These are phyloP conservation scores for Hymenoscyphus albidus DNA, from an alignment of 2,329 filamentous ascomycete species.

Conservation along the genomic window DNA sequence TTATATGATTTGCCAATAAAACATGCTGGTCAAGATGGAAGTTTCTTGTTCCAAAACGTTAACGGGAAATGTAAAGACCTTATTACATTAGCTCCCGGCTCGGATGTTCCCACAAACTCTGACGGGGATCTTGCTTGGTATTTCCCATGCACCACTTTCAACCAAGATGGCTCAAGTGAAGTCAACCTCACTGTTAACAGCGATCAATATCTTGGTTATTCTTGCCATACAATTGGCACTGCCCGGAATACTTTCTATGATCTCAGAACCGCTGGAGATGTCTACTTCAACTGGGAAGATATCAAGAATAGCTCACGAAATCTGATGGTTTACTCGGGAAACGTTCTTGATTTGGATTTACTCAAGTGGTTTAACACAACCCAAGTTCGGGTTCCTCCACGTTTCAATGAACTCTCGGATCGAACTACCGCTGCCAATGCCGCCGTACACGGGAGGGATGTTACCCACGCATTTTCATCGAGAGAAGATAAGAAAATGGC, in stretches of 20 bases:
- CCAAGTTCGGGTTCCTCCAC: constrained; percentile 70
- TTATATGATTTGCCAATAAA: constrained; percentile 80
- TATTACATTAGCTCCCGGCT: constrained; percentile 67
- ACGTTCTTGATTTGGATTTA: constrained; percentile 85
- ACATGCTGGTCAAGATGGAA: constrained; percentile 85
- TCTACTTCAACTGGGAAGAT: constrained; percentile 96
- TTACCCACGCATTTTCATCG: constrained; percentile 83
- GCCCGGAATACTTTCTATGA: constrained; percentile 74
- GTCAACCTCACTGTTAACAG: constrained; percentile 71
- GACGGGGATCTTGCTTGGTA: constrained; percentile 86
- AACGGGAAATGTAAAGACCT: constrained; percentile 93
- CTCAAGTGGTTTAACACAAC: constrained; percentile 84
- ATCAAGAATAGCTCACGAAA: constrained; percentile 86
- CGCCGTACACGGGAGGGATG: constrained; percentile 75
- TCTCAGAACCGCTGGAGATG: constrained; percentile 69
- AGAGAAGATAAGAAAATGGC: constrained; percentile 75
- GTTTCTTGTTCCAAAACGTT: constrained; percentile 97
- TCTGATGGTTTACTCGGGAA: constrained; percentile 89
- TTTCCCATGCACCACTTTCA: constrained; percentile 87
- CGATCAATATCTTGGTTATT: constrained; percentile 69
- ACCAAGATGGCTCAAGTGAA: constrained; percentile 82
- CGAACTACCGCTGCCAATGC: constrained; percentile 56
- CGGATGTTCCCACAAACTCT: constrained; percentile 74
- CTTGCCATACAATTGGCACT: constrained; percentile 73
- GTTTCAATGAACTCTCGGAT: constrained; percentile 76